Evolutionary conservation across 352 stramenopile species (phyloP), one percentile per base, ranked within the genome.

Genomic region (Phytopythium mirpurense): DNA sequence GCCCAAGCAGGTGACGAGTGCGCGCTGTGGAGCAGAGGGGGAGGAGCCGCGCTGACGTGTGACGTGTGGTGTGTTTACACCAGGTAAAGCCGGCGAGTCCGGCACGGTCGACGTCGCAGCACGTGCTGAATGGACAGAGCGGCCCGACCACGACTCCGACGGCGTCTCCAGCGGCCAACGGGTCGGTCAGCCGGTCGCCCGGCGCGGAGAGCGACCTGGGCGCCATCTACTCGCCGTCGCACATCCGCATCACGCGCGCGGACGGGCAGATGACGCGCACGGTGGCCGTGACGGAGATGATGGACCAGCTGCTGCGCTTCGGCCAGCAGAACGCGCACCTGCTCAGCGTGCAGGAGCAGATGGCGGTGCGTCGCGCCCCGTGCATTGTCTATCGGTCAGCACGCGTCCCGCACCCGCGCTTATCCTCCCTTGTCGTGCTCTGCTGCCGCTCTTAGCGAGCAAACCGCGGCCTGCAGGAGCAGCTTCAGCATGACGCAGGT

Each of bases 191-290:
- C 55, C n/a, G 19, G 50, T 54, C 27, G 27, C 43, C 56, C 24
- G 27, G 40, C 18, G 12, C 48, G 40, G 59, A 72, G 53, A 62
- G 54, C 31, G 69, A 72, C 43, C 56, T 79, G 16, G 78, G 76
- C 2, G 78, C 72, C 18, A 65, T 89, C 23, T 90, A 89, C 59
- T 71, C 73, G 27, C 82, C 82, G 10, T 68, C 73, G 29, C 74
- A 90, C 50, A 80, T 92, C 38, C 88, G 65, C 19, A 86, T 92
- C 40, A 92, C 78, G 6, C 72, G 78, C 37, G 71, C 69, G 50
- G 78, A 92, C 35, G 78, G 78, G 16, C 78, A 90, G 65, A 72
- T 87, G 64, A 87, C 76, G 53, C 71, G 81, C n/a, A 77, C 75
- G 29, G 74, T 90, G 43, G 72, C 75, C 2, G 82, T 92, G 32